A percentile compares a stretch with the other conserved stretches of the same genome.
These are phyloP conservation scores for Rhodomyrtus psidioides DNA, from an alignment of 441 rosid species.

Conservation along the genomic window DNA sequence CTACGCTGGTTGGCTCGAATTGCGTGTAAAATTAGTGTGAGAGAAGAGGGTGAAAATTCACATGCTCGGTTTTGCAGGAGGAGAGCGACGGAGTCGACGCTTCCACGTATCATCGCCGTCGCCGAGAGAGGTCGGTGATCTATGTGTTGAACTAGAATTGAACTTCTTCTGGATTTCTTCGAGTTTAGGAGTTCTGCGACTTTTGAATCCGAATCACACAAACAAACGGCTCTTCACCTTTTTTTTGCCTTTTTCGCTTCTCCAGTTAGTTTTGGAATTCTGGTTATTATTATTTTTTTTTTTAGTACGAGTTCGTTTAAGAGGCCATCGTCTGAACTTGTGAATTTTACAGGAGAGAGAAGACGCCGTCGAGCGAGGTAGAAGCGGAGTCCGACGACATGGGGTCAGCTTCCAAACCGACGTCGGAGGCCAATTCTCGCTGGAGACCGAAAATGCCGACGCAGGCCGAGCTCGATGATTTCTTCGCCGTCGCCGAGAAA, in stretches of 20 bases:
- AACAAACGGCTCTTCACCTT: neutral
- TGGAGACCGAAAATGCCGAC: conserved; percentile 35
- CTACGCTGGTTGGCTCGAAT: neutral
- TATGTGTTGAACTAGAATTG: neutral
- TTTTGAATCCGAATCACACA: conserved; percentile 1
- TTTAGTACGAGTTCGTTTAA: no score
- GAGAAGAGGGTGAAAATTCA: neutral
- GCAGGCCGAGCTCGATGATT: conserved; percentile 52
- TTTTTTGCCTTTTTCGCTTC: neutral
- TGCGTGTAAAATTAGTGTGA: neutral
- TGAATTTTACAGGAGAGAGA: conserved; percentile 26
- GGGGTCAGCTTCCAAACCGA: conserved; percentile 21
- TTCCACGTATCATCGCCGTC: conserved; percentile 25
- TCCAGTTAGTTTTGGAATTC: neutral
- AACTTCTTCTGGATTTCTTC: neutral
- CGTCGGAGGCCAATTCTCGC: conserved; percentile 26
- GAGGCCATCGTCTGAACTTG: neutral
- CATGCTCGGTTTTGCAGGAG: conserved; percentile 25
- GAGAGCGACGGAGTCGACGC: conserved; percentile 52
- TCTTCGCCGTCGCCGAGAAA: conserved; percentile 57
- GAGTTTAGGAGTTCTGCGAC: conserved; percentile 19
- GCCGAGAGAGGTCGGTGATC: conserved; percentile 33
- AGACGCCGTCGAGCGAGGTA: conserved; percentile 28
- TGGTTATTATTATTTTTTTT: neutral
- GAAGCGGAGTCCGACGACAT: conserved; percentile 27